These are phyloP conservation scores for Zelopaecilomyces penicillatus DNA, from an alignment of 2,329 filamentous ascomycete genomes.

Conservation along the genomic window DNA sequence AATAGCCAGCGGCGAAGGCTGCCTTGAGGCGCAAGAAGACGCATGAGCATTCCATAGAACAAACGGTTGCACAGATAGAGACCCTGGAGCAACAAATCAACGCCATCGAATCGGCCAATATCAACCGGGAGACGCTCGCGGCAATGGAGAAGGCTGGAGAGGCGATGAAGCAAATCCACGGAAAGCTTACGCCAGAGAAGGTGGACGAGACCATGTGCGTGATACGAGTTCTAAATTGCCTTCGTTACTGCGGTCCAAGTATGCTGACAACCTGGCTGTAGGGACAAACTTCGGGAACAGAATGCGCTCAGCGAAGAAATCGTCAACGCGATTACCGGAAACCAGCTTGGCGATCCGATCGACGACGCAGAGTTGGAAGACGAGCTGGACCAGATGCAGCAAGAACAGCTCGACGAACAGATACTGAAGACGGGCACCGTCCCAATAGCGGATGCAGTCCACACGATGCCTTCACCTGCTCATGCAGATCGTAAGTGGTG, in stretches of 20 bases:
- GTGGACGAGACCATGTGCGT: conserved; percentile 91
- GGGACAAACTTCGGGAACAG: conserved; percentile 86
- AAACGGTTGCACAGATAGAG: conserved; percentile 81
- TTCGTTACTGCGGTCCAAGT: neutral
- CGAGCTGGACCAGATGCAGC: conserved; percentile 79
- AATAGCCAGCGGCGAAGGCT: conserved; percentile 67
- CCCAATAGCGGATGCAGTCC: conserved; percentile 70
- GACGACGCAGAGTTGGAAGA: conserved; percentile 83
- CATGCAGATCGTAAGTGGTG: conserved; percentile 63
- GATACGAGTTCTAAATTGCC: neutral
- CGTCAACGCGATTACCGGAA: conserved; percentile 70
- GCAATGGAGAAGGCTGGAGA: conserved; percentile 87
- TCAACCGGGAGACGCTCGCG: conserved; percentile 91
- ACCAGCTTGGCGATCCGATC: conserved; percentile 56
- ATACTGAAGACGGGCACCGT: conserved; percentile 86
- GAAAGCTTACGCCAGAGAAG: conserved; percentile 83
- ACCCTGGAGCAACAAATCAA: conserved; percentile 94
- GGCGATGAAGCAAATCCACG: conserved; percentile 91
- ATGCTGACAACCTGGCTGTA: conserved; percentile 34
- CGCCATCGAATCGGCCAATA: conserved; percentile 94
- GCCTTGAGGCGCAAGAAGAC: conserved; percentile 91
- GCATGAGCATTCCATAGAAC: conserved; percentile 83
- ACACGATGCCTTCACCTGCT: conserved; percentile 65
- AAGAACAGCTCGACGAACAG: conserved; percentile 85
- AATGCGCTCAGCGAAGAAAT: conserved; percentile 93